phyloP scores from a whole-genome alignment of 1,284 basidiomycete species.

The Puccinia polysora region DNA sequence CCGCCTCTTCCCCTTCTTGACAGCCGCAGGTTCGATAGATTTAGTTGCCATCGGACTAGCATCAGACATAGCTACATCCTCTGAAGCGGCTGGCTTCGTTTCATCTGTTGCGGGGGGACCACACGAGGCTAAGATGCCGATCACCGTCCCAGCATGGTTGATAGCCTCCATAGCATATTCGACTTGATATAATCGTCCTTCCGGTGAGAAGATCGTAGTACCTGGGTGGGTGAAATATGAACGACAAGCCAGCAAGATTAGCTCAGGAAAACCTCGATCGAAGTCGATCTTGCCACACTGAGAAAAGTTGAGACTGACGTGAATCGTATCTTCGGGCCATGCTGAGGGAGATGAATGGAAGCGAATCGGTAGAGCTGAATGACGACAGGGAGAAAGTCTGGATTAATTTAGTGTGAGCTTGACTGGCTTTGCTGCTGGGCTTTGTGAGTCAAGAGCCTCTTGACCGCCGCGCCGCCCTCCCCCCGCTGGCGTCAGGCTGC shows the following conservation, averaged over 20 bases:
- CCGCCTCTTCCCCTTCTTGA: slow-evolving; percentile 46
- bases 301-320: slow-evolving; percentile 12
- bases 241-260: not conserved
- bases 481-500: not conserved
- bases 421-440: too few relatives aligned
- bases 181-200: slow-evolving; percentile 66
- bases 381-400: not conserved
- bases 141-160: slow-evolving; percentile 89
- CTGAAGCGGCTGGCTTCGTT: slow-evolving; percentile 41
- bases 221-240: slow-evolving; percentile 50
- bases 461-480: too few relatives aligned
- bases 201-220: slow-evolving; percentile 92
- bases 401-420: too few relatives aligned
- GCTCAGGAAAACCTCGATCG: not conserved
- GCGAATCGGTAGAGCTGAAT: not conserved
- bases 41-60: slow-evolving; percentile 47
- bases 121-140: slow-evolving; percentile 69
- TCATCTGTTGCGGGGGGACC: slow-evolving; percentile 45
- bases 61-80: slow-evolving; percentile 46
- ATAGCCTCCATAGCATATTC: slow-evolving; percentile 99
- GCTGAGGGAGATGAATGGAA: not conserved
- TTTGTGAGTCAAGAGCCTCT: too few relatives aligned
- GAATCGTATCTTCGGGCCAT: slow-evolving; percentile 44
- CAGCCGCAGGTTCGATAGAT: slow-evolving; percentile 47
- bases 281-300: not conserved